Base-by-base conservation (phyloP, 139 green algal species). In the Picochlorum costavermella region DNA sequence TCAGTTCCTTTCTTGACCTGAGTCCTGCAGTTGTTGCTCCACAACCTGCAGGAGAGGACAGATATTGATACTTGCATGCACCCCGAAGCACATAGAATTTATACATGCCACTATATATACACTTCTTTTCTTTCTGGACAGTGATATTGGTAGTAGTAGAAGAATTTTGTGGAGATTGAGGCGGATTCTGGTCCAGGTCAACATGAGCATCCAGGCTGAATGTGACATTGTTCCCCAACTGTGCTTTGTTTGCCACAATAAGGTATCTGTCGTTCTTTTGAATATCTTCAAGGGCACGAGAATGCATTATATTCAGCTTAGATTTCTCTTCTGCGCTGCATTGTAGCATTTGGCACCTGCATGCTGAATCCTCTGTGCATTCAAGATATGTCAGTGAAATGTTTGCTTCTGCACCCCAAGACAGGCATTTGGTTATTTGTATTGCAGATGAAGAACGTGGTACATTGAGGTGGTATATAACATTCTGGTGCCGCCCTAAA, bases 61-160 rank as follows among this genome's bases (percentile, higher is more conserved):
- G 46, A 53, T 53, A 53, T 53, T 20, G 17, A 53, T 53, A 53
- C n/a, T 53, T 53, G 46, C 46, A 53, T 20, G 46, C 46, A 53
- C 46, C 46, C 17, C 46, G 46, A 20, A 11, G 46, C 46, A 53
- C 46, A 53, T 53, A 53, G 0, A 53, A 6, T n/a, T 53, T 53
- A 53, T 53, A 53, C 10, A 14, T 10, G 17, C 46, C 46, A 53
- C 46, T 3, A 20, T 53, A 53, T 8, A n/a, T 2, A 14, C 46
- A 53, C 9, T 53, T 12, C 46, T 53, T 53, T 53, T 10, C 12
- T 53, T n/a, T 20, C 1, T 53, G 11, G 17, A 53, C n/a, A 20
- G 46, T n/a, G n/a, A n/a, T n/a, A n/a, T n/a, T 10, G 17, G 17
- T n/a, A 20, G 46, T 5, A 53, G 46, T n/a, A 14, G 17, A n/a